Percentiles rank a stretch among this genome's conserved stretches.
These are phyloP conservation scores for Globisporangium radiosum DNA, from an alignment of 352 stramenopile species.

Conservation along the genomic window DNA sequence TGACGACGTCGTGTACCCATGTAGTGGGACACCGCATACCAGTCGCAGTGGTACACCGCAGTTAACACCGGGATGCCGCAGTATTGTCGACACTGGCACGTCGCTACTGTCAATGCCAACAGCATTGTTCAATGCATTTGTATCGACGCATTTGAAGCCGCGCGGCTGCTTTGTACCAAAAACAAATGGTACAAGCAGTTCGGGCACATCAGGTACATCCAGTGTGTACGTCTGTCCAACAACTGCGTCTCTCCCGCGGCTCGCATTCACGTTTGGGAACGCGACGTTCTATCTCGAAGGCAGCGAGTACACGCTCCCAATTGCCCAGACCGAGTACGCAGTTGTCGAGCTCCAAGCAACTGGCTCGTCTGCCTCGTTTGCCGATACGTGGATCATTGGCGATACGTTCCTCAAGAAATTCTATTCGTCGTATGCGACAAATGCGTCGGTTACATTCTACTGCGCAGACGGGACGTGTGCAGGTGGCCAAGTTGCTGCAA, in stretches of 20 bases:
- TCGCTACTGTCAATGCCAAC: slow-evolving; percentile 16
- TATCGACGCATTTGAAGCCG: slow-evolving; percentile 2
- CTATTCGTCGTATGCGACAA: slow-evolving; percentile 64
- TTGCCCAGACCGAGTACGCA: slow-evolving; percentile 21
- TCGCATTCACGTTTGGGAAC: slow-evolving; percentile 49
- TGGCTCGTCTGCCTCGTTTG: slow-evolving; percentile 8
- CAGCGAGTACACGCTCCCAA: slow-evolving; percentile 27
- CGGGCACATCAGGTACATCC: neutral
- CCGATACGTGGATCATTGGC: slow-evolving; percentile 70
- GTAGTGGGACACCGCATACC: slow-evolving; percentile 18
- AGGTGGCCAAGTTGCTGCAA: neutral
- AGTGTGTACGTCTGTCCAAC: slow-evolving; percentile 56
- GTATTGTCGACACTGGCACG: slow-evolving; percentile 64
- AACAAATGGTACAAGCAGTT: neutral
- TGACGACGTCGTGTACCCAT: slow-evolving; percentile 30
- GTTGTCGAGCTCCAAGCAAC: slow-evolving; percentile 34
- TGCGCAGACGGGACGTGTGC: slow-evolving; percentile 13
- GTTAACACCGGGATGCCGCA: slow-evolving; percentile 17
- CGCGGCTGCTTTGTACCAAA: slow-evolving; percentile 6
- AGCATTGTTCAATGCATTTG: slow-evolving; percentile 1
- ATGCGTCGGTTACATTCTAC: slow-evolving; percentile 25
- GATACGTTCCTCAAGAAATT: slow-evolving; percentile 72
- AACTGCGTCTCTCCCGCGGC: slow-evolving; percentile 32
- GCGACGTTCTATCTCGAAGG: slow-evolving; percentile 33
- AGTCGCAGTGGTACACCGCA: neutral